A percentile compares a stretch with the other conserved stretches of the same genome.
These are phyloP conservation scores for Eucalyptus shirleyi DNA, from an alignment of 345 rosid species.

Conservation along the genomic window DNA sequence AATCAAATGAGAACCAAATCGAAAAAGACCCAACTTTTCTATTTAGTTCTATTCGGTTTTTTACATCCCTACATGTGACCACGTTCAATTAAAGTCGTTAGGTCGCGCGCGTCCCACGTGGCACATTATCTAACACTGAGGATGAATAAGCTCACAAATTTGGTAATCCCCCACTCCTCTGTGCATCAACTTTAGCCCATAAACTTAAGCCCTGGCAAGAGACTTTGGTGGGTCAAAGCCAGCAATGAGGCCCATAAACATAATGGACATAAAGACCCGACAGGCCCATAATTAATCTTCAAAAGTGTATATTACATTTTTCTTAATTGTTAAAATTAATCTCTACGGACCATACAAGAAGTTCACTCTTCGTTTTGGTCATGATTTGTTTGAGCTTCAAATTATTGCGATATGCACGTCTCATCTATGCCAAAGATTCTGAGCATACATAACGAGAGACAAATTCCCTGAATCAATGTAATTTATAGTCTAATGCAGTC, in stretches of 20 bases:
- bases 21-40: fast-evolving
- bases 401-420: neutral
- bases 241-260: neutral
- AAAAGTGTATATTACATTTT: neutral
- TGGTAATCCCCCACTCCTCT: neutral
- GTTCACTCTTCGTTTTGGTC: neutral
- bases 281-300: neutral
- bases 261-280: neutral
- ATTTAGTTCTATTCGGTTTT: fast-evolving
- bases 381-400: neutral
- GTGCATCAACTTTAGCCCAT: neutral
- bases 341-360: neutral
- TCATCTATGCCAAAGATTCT: neutral
- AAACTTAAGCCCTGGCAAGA: neutral
- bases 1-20: too few relatives aligned
- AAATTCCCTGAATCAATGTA: neutral
- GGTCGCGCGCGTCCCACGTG: neutral
- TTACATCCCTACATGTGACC: too few relatives aligned
- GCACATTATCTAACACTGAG: neutral
- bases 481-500: neutral
- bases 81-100: neutral
- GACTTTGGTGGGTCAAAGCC: neutral
- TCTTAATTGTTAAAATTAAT: neutral
- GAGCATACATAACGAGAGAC: neutral
- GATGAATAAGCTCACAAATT: neutral